Evolutionary conservation across 768 basidiomycete genomes (phyloP), one percentile per base, ranked within the genome.

Genomic region (Boletus reticulatus): DNA sequence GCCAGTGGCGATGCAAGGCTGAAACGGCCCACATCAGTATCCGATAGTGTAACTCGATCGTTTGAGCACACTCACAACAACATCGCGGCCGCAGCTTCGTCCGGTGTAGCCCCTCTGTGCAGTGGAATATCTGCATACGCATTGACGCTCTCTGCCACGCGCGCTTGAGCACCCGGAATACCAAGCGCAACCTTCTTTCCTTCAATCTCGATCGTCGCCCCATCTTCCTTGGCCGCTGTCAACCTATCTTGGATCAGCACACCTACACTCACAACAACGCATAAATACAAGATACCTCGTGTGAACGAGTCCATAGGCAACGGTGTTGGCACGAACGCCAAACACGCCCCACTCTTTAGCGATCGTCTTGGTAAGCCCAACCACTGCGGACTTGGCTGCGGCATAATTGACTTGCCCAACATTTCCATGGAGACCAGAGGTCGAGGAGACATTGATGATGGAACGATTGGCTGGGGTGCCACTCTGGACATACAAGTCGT

Each of bases 311-410:
- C 91, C 89, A 61, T 82, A 92, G 4, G 90, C 90, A 42, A 94
- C 73, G 4, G 87, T 86, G 74, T 94, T 92, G 27, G 87, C 87
- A 48, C 91, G 87, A 20, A 92, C 89, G 61, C 85, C 86, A 71
- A 87, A 92, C 4, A 77, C 72, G 31, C 92, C 92, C 91, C 91
- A 94, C 67, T 94, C 92, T 68, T 93, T 94, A 46, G 85, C 84
- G 60, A 90, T 84, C 39, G 91, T 93, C 77, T 92, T 93, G 38
- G 90, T 89, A 50, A 93, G 74, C 14, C 91, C 92, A 54, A 87
- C 63, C 39, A 93, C 84, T 9, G 87, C 91, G 13, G 89, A 75
- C 65, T 92, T 92, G 57, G 87, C 90, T 2, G 89, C 81, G 22
- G 90, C 84, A 63, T 90, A 92, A 73, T 92, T 92, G 16, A 78